phyloP scores from a whole-genome alignment of 2,329 filamentous ascomycete genomes.

The Calonectria pseudoreteaudii region DNA sequence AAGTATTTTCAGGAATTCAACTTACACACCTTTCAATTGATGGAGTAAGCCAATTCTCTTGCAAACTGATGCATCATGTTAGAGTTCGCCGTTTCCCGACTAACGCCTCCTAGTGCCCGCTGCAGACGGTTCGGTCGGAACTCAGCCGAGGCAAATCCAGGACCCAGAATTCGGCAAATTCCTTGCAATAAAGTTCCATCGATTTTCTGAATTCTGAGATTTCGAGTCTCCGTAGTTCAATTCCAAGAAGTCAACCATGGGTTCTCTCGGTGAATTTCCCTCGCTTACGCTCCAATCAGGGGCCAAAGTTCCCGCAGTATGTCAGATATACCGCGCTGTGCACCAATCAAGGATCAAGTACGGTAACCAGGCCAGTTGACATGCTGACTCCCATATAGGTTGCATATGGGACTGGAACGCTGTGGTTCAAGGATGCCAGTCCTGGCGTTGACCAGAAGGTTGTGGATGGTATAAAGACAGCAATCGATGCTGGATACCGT shows the following conservation, averaged over 20 bases:
- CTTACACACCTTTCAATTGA: too few relatives aligned
- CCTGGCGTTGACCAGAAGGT: not conserved
- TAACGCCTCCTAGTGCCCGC: not conserved
- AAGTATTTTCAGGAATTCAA: too few relatives aligned
- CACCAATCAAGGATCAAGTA: not conserved
- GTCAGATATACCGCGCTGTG: not conserved
- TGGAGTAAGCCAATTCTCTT: too few relatives aligned
- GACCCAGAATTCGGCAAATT: not conserved
- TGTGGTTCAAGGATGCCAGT: not conserved
- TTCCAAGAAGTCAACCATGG: not conserved
- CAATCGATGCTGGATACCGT: conserved; percentile 12
- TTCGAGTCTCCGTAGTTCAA: not conserved
- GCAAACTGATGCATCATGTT: too few relatives aligned
- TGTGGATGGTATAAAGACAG: not conserved
- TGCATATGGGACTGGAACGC: not conserved
- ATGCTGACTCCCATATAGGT: not conserved
- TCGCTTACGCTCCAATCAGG: not conserved
- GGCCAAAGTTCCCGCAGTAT: not conserved
- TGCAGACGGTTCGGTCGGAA: not conserved
- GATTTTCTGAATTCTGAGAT: not conserved
- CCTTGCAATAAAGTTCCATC: not conserved
- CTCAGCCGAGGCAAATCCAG: not conserved
- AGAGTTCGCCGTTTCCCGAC: not conserved
- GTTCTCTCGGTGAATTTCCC: not conserved
- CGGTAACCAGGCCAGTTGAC: not conserved